Conservation (phyloP, 768 basidiomycete genomes). For the Russula compacta region DNA sequence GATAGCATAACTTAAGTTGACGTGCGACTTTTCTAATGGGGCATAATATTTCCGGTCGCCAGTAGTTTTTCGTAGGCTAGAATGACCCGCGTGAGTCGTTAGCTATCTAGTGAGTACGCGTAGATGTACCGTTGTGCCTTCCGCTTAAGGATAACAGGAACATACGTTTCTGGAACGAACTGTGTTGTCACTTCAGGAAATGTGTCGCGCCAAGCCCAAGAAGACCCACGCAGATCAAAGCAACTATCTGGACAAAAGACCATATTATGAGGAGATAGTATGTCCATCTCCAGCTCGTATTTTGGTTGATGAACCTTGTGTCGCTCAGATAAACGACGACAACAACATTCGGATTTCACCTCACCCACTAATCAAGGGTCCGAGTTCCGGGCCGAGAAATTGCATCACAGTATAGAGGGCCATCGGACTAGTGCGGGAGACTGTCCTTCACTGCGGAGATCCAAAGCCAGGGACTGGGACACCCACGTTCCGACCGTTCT, state of each 20-base stretch:
- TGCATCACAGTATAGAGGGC: conserved; percentile 43
- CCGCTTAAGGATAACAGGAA: conserved; percentile 46
- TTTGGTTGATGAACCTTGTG: conserved; percentile 28
- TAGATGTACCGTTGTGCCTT: conserved; percentile 46
- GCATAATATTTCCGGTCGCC: conserved; percentile 47
- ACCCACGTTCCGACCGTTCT: conserved; percentile 50
- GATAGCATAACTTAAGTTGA: conserved; percentile 40
- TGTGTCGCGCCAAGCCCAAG: not conserved
- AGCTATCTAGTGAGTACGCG: not conserved
- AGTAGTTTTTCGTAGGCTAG: conserved; percentile 46
- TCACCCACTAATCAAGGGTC: conserved; percentile 53
- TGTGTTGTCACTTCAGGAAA: conserved; percentile 21
- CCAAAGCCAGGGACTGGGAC: not conserved
- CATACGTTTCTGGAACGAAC: conserved; percentile 68
- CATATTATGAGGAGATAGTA: conserved; percentile 68
- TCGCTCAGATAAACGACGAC: not conserved
- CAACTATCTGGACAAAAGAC: conserved; percentile 45
- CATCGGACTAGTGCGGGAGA: conserved; percentile 37
- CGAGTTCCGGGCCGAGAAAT: conserved; percentile 46
- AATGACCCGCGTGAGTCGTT: not conserved
- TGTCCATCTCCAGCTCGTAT: conserved; percentile 66
- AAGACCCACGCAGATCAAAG: conserved; percentile 41
- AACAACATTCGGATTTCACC: conserved; percentile 16
- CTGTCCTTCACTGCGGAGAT: not conserved
- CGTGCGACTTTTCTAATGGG: conserved; percentile 44